Percentiles rank a stretch among this genome's conserved stretches.
Evolutionary conservation across 1,284 basidiomycete species (phyloP).

Genomic region (Cutaneotrichosporon dermatis): DNA sequence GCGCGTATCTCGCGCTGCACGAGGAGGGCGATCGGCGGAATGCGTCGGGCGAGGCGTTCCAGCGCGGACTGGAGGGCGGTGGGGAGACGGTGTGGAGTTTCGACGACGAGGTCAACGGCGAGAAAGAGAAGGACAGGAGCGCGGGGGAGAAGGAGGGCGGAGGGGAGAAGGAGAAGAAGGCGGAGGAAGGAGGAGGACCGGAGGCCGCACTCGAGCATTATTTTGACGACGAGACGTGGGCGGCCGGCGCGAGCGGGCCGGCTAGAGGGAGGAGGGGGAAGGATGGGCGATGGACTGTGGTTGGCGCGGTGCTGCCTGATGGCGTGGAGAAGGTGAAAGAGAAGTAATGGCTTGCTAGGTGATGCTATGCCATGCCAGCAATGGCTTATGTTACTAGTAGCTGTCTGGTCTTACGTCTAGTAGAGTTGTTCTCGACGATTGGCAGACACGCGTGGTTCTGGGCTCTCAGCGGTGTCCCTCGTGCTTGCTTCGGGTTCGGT

Average conservation of each 20-base stretch:
- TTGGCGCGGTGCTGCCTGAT: constrained; percentile 9
- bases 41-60: background rate
- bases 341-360: background rate
- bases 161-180: background rate
- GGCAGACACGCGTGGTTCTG: no score
- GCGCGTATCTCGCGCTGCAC: constrained; percentile 28
- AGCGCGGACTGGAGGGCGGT: background rate
- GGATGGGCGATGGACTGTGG: constrained; percentile 27
- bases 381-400: no score
- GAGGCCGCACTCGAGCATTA: constrained; percentile 22
- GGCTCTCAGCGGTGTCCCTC: no score
- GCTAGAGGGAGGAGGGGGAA: constrained; percentile 14
- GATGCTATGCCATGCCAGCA: no score
- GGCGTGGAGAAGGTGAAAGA: background rate
- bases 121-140: constrained; percentile 8
- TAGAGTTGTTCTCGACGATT: no score
- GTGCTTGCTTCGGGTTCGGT: no score
- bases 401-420: no score
- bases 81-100: background rate
- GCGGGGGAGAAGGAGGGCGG: no score
- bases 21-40: background rate
- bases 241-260: constrained; percentile 14
- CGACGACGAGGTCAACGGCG: background rate
- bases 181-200: constrained; percentile 21
- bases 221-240: constrained; percentile 39